Evolutionary conservation across 2,329 filamentous ascomycete species (phyloP).

Genomic region (Sporothrix phasma): DNA sequence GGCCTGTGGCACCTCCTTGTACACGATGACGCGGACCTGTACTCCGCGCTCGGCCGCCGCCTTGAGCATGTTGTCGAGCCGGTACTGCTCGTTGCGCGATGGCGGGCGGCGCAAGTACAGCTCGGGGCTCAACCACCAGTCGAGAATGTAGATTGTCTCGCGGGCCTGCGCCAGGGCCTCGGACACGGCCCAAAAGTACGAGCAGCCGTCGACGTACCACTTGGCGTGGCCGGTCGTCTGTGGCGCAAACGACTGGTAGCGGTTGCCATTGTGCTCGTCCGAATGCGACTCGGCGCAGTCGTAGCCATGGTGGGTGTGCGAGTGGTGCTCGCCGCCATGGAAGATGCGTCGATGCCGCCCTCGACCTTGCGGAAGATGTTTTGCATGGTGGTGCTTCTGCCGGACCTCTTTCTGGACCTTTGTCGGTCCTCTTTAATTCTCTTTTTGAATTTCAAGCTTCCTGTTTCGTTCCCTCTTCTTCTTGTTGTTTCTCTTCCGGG

Average conservation of each 20-base stretch:
- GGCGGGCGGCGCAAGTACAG: constrained; percentile 78
- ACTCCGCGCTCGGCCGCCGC: constrained; percentile 78
- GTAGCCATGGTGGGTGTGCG: constrained; percentile 36
- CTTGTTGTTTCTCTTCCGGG: neutral
- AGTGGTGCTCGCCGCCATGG: constrained; percentile 32
- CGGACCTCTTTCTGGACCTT: too few relatives aligned
- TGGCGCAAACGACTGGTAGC: constrained; percentile 61
- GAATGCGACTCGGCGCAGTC: constrained; percentile 34
- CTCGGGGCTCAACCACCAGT: constrained; percentile 87
- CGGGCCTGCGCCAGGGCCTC: constrained; percentile 60
- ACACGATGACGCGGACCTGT: constrained; percentile 75
- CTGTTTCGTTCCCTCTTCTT: neutral
- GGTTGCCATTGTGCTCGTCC: constrained; percentile 37
- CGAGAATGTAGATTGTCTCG: constrained; percentile 74
- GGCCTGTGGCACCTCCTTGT: constrained; percentile 81
- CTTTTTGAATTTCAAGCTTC: neutral
- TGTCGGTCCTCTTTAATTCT: too few relatives aligned
- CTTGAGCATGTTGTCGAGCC: constrained; percentile 72
- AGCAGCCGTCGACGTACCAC: constrained; percentile 80
- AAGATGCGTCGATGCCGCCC: constrained; percentile 31
- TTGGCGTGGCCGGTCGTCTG: constrained; percentile 65
- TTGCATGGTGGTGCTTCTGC: constrained; percentile 26
- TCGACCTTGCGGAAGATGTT: constrained; percentile 37
- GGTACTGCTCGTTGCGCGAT: constrained; percentile 69
- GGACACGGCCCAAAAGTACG: constrained; percentile 79